phyloP scores from a whole-genome alignment of 306 rosid genomes.

The Trichosanthes truncata region DNA sequence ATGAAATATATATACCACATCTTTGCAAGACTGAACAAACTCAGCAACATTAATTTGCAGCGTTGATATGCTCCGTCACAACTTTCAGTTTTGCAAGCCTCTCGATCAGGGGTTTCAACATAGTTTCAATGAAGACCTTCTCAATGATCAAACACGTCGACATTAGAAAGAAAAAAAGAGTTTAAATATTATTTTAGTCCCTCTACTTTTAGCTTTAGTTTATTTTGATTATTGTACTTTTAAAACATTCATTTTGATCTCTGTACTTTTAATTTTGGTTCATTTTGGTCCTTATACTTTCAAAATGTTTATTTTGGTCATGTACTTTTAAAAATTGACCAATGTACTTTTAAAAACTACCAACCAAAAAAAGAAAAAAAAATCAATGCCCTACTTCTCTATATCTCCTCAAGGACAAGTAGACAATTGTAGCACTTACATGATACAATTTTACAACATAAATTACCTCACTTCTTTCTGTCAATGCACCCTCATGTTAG shows the following conservation, averaged over 20 bases:
- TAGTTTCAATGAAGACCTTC: slow-evolving; percentile 73
- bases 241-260: no score
- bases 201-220: no score
- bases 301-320: no score
- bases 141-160: slow-evolving; percentile 85
- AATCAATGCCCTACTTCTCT: not conserved
- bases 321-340: no score
- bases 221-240: no score
- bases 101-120: slow-evolving; percentile 53
- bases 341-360: no score
- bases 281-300: no score
- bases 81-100: slow-evolving; percentile 78
- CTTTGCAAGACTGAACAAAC: slow-evolving; percentile 63
- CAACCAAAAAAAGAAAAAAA: no score
- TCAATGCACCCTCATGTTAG: slow-evolving; percentile 14
- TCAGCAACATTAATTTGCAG: slow-evolving; percentile 66
- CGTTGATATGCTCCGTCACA: slow-evolving; percentile 92
- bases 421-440: no score
- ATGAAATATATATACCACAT: slow-evolving; percentile 34
- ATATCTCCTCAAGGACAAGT: slow-evolving; percentile 70
- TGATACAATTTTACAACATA: slow-evolving; percentile 84
- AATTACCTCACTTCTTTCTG: slow-evolving; percentile 64
- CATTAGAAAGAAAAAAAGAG: slow-evolving; percentile 11
- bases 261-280: no score
- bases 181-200: no score